These are phyloP conservation scores for Aspergillus diversus DNA, from an alignment of 495 filamentous ascomycete genomes.

Conservation along the genomic window DNA sequence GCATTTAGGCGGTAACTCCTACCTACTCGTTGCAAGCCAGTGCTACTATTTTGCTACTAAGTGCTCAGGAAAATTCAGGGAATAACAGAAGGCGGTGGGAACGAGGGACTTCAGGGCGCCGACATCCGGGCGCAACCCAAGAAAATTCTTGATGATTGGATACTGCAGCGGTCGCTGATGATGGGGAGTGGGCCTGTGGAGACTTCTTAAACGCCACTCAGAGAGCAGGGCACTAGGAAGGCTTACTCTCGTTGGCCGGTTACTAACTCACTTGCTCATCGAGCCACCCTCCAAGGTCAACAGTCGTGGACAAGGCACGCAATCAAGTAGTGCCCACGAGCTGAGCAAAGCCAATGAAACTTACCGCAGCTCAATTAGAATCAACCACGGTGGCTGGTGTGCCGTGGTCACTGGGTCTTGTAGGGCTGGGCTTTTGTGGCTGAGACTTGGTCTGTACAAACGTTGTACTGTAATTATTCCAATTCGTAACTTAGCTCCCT, in stretches of 20 bases:
- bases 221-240: not conserved
- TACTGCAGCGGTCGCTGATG: conserved; percentile 6
- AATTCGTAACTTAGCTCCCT: not conserved
- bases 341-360: conserved; percentile 7
- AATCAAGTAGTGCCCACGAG: conserved; percentile 7
- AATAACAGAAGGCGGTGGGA: conserved; percentile 11
- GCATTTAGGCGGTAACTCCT: conserved; percentile 11
- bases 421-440: conserved; percentile 37
- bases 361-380: conserved; percentile 4
- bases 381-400: conserved; percentile 19
- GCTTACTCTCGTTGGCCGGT: conserved; percentile 5
- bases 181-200: conserved; percentile 8
- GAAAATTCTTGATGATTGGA: conserved; percentile 2
- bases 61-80: conserved; percentile 17
- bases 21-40: conserved; percentile 14
- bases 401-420: conserved; percentile 16
- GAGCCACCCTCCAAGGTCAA: conserved; percentile 4
- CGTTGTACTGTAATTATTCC: conserved; percentile 18
- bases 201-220: not conserved
- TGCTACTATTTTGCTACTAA: conserved; percentile 20
- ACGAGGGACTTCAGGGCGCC: conserved; percentile 2
- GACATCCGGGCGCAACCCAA: not conserved
- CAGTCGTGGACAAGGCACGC: conserved; percentile 1
- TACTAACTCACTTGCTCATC: conserved; percentile 13
- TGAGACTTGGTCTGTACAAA: conserved; percentile 23